These are phyloP conservation scores for Blastobotrys illinoisensis DNA, from an alignment of 1,139 yeast species.

Conservation along the genomic window DNA sequence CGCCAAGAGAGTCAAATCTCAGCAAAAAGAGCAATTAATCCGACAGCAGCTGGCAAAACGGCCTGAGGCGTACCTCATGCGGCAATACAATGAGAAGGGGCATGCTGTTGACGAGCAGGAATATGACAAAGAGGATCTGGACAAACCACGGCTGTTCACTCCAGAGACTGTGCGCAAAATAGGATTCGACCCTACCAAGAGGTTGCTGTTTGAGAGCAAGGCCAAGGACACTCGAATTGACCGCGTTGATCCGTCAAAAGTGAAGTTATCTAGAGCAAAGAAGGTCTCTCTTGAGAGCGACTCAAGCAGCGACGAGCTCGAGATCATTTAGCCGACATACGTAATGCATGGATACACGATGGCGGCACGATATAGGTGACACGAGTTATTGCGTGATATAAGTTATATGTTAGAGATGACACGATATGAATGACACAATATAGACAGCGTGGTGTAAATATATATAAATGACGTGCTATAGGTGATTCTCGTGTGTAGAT, in stretches of 20 bases:
- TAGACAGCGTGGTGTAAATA: no score
- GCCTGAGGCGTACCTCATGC: slow-evolving; percentile 27
- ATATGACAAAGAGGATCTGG: slow-evolving; percentile 30
- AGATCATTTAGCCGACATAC: background rate
- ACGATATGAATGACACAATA: no score
- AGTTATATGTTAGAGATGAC: no score
- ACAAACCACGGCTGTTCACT: slow-evolving; percentile 23
- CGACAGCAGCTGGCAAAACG: slow-evolving; percentile 28
- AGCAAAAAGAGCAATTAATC: slow-evolving; percentile 25
- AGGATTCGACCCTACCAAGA: slow-evolving; percentile 32
- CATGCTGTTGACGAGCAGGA: slow-evolving; percentile 30
- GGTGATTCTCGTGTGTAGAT: background rate
- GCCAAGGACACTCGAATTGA: background rate
- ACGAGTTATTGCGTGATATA: no score
- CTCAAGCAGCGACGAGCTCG: background rate
- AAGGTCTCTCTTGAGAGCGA: background rate
- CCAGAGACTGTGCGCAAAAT: slow-evolving; percentile 29
- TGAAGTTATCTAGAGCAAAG: background rate
- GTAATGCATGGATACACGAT: no score
- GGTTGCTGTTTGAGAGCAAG: background rate
- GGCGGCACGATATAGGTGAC: no score
- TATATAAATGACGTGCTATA: background rate
- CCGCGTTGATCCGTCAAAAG: background rate
- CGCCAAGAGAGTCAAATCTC: slow-evolving; percentile 15
- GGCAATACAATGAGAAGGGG: slow-evolving; percentile 26